Evolutionary conservation across 1,284 basidiomycete genomes (phyloP), one percentile per base, ranked within the genome.

Genomic region (Sanghuangporus baumii): DNA sequence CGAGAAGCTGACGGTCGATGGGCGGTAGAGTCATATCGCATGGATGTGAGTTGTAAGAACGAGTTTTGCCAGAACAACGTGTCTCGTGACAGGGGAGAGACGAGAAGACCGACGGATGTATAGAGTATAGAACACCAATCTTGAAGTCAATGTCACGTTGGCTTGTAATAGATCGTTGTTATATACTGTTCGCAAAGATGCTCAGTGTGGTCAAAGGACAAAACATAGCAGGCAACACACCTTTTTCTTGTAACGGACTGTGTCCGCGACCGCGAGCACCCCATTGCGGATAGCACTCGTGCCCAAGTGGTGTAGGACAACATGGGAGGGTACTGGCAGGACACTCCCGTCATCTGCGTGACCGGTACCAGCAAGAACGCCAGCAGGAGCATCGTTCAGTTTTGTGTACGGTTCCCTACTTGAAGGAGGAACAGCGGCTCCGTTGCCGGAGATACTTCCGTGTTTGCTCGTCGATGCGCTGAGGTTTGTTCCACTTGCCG

Each of bases 211-310:
- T n/a, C 37, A 66, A 60, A 26, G 36, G 16, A 57, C 51, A 60
- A 52, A 54, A 60, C 26, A 58, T 51, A 50, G 57, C 37, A 40
- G 71, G 74, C 31, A 67, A 68, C 78, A 55, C 58, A 93, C 92
- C 87, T 99, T 99, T 77, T 93, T 87, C 75, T 88, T 82, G 79
- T 98, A 99, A 71, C 96, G 79, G 51, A 91, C 96, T 60, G 96
- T 98, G 59, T 89, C 94, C 14, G 91, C 96, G 1, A 98, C 94
- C 41, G 95, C 95, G 51, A 99, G 77, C 52, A 96, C 94, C 3
- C 95, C 95, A 72, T 96, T 94, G 74, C 89, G 85, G 70, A 99
- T 99, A 65, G 95, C 93, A 73, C 93, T 96, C 57, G 96, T 98
- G 66, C 94, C 94, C 64, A 99, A 76, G 74, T 99, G 97, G 68